Evolutionary conservation across 108 stramenopile species (phyloP), one percentile per base, ranked within the genome.

Genomic region (Stephanodiscus minutulus): DNA sequence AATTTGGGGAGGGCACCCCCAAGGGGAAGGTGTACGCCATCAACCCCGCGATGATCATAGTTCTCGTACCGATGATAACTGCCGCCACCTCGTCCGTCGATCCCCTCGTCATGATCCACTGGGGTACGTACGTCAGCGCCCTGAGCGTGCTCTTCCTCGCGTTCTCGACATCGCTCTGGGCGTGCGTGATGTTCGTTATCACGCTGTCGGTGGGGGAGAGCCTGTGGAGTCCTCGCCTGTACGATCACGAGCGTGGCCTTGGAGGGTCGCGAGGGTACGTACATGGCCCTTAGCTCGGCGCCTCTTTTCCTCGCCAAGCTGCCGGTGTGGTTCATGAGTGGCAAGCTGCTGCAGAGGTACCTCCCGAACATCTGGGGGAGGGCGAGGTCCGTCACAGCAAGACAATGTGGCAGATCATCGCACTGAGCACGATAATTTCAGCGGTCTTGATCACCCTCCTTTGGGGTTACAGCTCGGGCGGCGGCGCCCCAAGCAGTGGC

Each of bases 331-430:
- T 72, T 91, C 53, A 56, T 94, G 55, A 91, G 90, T 61, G 93
- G 93, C 0, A 17, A 83, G 15, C 59, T 94, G 21, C 50, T 94
- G 52, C 81, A 85, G 55, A 46, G 48, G 41, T 94, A 85, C 57
- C 88, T 47, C 93, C 93, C 0, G 86, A 82, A 28, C 35, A 73
- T 36, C 65, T 74, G 28, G 79, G 66, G 24, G 80, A 85, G 29
- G 87, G 86, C 3, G 75, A 77, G 64, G 79, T 62, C 35, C 61
- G 86, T 36, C 75, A 88, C 36, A 81, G 76, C 52, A 76, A 88
- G 72, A 84, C 67, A 8, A 89, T 94, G 89, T 94, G 93, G 93
- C 66, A 87, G 43, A 87, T 94, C 52, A 87, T 94, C 55, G 87
- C 83, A 10, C 65, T 86, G 29, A 63, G 77, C 25, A 90, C 93